These are phyloP conservation scores for Oxytropis ochrocephala DNA, from an alignment of 306 rosid genomes.

Conservation along the genomic window DNA sequence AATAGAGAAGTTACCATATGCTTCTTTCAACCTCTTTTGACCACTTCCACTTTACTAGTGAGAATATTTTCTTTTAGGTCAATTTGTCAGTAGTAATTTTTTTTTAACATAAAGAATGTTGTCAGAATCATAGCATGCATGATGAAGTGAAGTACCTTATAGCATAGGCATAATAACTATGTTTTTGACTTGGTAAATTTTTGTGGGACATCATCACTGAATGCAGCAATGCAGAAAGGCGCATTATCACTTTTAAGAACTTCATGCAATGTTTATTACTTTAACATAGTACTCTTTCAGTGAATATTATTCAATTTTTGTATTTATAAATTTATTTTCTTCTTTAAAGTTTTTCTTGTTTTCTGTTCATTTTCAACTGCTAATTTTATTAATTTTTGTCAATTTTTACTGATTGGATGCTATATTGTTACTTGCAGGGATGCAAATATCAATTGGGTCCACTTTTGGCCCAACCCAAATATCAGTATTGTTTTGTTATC, in stretches of 20 bases:
- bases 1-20: conserved; percentile 3
- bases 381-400: no score
- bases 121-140: not conserved
- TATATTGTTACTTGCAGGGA: no score
- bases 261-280: no score
- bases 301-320: no score
- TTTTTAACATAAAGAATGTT: not conserved
- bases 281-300: no score
- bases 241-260: not conserved
- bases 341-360: no score
- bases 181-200: not conserved
- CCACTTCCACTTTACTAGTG: not conserved
- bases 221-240: not conserved
- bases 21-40: conserved; percentile 5
- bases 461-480: no score
- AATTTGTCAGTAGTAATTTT: not conserved
- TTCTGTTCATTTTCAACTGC: no score
- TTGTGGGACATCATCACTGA: not conserved
- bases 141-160: not conserved
- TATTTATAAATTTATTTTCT: no score
- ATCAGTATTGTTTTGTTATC: no score
- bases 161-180: not conserved
- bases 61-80: conserved; percentile 3
- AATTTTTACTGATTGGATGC: no score
- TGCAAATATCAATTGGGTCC: no score